Conservation (phyloP, 306 rosid genomes). For the Phaseolus lunatus region DNA sequence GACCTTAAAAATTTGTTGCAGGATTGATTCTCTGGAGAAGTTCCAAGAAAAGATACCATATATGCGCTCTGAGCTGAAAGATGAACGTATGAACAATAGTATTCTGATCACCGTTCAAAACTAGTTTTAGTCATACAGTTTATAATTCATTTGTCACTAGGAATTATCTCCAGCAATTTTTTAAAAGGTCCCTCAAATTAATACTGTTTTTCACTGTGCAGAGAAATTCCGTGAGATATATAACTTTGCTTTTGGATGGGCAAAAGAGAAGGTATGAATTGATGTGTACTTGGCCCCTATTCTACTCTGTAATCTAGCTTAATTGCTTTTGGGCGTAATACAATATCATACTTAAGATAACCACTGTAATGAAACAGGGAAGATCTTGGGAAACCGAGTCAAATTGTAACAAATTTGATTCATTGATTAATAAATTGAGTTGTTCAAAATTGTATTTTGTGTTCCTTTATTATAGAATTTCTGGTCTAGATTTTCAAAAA, state of each 20-base stretch:
- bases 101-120: slow-evolving; percentile 23
- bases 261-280: slow-evolving; percentile 89
- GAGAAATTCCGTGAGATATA: slow-evolving; percentile 96
- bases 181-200: slow-evolving; percentile 47
- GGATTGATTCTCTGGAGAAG: slow-evolving; percentile 95
- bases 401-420: slow-evolving; percentile 5
- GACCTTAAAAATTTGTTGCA: slow-evolving; percentile 55
- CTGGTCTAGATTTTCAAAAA: not conserved
- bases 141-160: slow-evolving; percentile 20
- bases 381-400: not conserved
- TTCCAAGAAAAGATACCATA: slow-evolving; percentile 87
- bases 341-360: slow-evolving; percentile 13
- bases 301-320: slow-evolving; percentile 1
- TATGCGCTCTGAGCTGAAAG: slow-evolving; percentile 94
- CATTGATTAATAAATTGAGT: slow-evolving; percentile 1
- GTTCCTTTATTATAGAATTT: not conserved
- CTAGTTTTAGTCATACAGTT: slow-evolving; percentile 29
- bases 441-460: not conserved
- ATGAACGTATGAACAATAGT: slow-evolving; percentile 75
- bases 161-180: slow-evolving; percentile 24
- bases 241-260: slow-evolving; percentile 99
- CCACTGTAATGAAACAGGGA: not conserved
- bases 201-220: slow-evolving; percentile 55
- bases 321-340: not conserved
- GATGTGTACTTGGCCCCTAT: slow-evolving; percentile 9